Percentiles rank a stretch among this genome's conserved stretches.
Evolutionary conservation across 2,329 filamentous ascomycete genomes (phyloP).

Genomic region (Leptoxyphium fumago): DNA sequence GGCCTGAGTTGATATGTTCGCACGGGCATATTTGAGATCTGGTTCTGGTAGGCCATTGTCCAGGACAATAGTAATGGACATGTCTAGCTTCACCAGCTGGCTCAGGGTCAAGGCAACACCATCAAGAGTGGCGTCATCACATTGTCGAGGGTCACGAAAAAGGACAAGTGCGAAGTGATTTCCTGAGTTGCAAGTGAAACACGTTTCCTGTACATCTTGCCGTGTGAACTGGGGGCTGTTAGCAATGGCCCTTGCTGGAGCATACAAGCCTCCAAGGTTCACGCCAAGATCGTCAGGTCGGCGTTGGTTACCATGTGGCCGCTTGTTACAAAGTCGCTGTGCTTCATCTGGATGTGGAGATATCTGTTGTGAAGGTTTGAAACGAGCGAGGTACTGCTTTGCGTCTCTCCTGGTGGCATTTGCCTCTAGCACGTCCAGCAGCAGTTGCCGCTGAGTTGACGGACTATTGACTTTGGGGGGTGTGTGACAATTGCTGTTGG

Average conservation of each 20-base stretch:
- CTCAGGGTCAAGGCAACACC: constrained; percentile 73
- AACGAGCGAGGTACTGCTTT: constrained; percentile 79
- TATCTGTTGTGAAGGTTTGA: constrained; percentile 36
- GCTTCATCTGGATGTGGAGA: constrained; percentile 21
- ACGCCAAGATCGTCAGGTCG: constrained; percentile 34
- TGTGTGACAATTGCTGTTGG: constrained; percentile 8
- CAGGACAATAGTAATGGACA: constrained; percentile 69
- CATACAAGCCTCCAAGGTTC: constrained; percentile 47
- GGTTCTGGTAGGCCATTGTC: constrained; percentile 35
- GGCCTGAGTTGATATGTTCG: constrained; percentile 20
- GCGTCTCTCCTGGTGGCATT: constrained; percentile 88
- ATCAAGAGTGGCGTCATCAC: constrained; percentile 52
- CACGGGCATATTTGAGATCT: not conserved
- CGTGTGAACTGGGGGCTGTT: constrained; percentile 46
- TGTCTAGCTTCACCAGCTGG: constrained; percentile 67
- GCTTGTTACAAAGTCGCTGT: constrained; percentile 10
- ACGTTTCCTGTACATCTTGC: constrained; percentile 22
- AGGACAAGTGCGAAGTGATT: constrained; percentile 76
- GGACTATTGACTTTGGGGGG: constrained; percentile 11
- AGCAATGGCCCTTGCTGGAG: constrained; percentile 41
- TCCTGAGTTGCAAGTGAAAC: constrained; percentile 9
- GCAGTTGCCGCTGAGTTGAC: constrained; percentile 45
- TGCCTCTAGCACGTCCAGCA: constrained; percentile 73
- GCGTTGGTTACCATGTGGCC: constrained; percentile 13
- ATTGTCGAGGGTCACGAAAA: constrained; percentile 55